Base-by-base conservation (phyloP, 2,329 filamentous ascomycete species). In the Myrmaecium sp. region DNA sequence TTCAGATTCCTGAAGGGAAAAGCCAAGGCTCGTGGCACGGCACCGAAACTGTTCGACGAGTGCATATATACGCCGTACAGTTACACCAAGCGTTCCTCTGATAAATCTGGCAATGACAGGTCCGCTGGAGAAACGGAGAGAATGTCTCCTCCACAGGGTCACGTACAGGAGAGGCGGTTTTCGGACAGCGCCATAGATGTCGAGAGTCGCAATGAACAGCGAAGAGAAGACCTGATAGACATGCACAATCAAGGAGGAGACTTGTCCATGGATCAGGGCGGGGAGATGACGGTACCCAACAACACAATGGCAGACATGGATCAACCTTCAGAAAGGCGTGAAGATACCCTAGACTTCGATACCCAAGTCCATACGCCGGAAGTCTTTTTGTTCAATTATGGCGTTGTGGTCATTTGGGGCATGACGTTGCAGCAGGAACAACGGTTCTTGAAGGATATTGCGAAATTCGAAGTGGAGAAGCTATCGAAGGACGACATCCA, bases 361-460 rank as follows among this genome's bases (percentile, higher is more conserved):
- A 92, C 69, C 3, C 67, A 76, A 25, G 76, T 95, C 3, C 82
- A 94, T 51, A 92, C 79, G 1, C 84, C 89, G 0, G 89, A 98
- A 50, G 68, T 94, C 2, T 98, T 98, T 48, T 63, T 98, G 8
- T 98, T 95, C 44, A 81, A 94, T 46, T 98, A 98, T 45, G 89
- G 89, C 32, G 92, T 93, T 2, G 81, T 94, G 4, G 89, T 98
- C 9, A 83, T 95, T 47, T 98, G 89, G 89, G 89, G 89, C 39
- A 95, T 98, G 89, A 76, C 79, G 0, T 62, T 78, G n/a, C 64
- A 69, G 16, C 78, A 98, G 41, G 89, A 98, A 56, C 75, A 80
- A 37, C 71, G 79, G 20, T 93, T 98, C 46, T 60, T 98, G 10
- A 89, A 89, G 40, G 86, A 98, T 42, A 78, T 98, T 34, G 71